Evolutionary conservation across 2,329 filamentous ascomycete genomes (phyloP).

Genomic region (Talaromyces rugulosus): DNA sequence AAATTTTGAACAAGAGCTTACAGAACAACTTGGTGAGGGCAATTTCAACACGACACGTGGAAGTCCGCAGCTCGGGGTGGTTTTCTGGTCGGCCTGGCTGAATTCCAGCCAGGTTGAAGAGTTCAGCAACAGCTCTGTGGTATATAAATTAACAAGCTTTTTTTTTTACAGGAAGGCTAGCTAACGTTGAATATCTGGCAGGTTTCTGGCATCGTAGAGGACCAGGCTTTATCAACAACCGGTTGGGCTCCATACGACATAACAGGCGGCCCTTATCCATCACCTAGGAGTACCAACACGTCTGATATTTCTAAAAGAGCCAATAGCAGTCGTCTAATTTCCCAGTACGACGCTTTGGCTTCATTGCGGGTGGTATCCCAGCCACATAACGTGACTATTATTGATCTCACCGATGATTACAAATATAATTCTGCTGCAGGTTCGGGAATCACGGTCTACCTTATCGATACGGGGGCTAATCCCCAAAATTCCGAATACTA

Average conservation of each 20-base stretch:
- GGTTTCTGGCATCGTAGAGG: neutral
- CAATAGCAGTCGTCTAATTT: neutral
- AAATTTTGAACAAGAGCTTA: neutral
- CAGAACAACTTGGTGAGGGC: neutral
- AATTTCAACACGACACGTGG: neutral
- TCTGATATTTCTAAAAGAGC: neutral
- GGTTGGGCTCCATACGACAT: neutral
- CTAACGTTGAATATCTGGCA: neutral
- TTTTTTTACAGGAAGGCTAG: neutral
- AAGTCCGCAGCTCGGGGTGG: neutral
- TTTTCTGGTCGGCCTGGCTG: neutral
- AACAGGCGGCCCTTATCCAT: neutral
- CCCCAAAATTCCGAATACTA: neutral
- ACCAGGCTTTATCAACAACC: neutral
- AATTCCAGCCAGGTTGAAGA: slow-evolving; percentile 1
- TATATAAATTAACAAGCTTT: neutral
- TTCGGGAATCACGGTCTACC: neutral
- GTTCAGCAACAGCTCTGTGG: neutral
- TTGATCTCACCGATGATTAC: neutral
- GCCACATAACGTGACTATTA: neutral
- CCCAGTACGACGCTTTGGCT: neutral
- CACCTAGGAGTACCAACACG: neutral
- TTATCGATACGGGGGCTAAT: slow-evolving; percentile 1
- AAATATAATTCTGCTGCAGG: neutral
- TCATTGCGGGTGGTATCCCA: slow-evolving; percentile 1